These are phyloP conservation scores for Avena insularis DNA, from an alignment of 176 grass and related monocot genomes.

Conservation along the genomic window DNA sequence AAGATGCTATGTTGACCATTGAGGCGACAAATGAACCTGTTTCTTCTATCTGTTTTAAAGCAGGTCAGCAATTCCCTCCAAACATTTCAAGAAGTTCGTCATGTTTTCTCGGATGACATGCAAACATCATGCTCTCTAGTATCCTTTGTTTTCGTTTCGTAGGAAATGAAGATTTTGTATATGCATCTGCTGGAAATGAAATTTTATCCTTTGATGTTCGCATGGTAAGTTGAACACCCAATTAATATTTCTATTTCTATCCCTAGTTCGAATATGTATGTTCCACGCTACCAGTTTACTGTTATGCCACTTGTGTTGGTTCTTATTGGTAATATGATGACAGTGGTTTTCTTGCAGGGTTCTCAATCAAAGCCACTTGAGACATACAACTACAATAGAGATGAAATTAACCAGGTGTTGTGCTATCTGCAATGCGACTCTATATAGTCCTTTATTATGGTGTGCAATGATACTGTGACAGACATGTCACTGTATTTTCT, in stretches of 20 bases:
- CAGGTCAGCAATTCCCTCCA: constrained; percentile 57
- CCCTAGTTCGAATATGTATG: constrained; percentile 13
- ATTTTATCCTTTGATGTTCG: constrained; percentile 75
- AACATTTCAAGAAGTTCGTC: constrained; percentile 24
- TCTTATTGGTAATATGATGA: constrained; percentile 42
- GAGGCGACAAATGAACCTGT: constrained; percentile 62
- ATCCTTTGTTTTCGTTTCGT: constrained; percentile 30
- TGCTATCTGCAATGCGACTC: constrained; percentile 24
- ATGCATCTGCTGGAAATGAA: constrained; percentile 70
- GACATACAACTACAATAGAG: constrained; percentile 92
- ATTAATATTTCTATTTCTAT: constrained; percentile 11
- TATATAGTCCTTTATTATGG: constrained; percentile 13
- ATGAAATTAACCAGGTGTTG: constrained; percentile 96
- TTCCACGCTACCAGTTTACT: not conserved
- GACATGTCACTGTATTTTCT: constrained; percentile 9
- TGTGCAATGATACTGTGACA: not conserved
- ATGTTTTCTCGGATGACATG: not conserved
- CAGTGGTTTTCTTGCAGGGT: constrained; percentile 58
- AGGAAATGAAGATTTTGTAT: constrained; percentile 92
- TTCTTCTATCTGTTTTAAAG: constrained; percentile 88
- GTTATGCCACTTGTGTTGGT: constrained; percentile 25
- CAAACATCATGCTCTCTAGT: constrained; percentile 21
- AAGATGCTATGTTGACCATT: constrained; percentile 72
- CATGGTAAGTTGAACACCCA: constrained; percentile 58
- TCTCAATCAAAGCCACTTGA: constrained; percentile 76